Percentiles rank a stretch among this genome's conserved stretches.
Evolutionary conservation across 2,329 filamentous ascomycete species (phyloP).

Genomic region (Claviceps maximensis): DNA sequence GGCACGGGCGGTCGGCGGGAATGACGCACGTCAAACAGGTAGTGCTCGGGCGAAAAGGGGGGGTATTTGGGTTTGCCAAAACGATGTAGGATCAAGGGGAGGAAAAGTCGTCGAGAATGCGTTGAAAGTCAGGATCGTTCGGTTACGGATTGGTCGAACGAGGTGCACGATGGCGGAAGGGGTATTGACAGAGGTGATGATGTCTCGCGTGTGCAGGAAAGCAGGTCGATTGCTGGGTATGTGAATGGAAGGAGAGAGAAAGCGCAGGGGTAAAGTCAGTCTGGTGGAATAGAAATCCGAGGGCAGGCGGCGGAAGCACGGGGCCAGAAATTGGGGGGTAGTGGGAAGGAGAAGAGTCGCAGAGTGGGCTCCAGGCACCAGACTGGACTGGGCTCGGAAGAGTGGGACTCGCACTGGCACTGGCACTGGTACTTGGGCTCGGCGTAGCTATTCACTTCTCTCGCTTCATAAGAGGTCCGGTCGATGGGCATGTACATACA

Average conservation of each 20-base stretch:
- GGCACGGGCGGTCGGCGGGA: conserved; percentile 6
- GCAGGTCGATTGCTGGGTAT: conserved; percentile 1
- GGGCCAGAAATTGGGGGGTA: background rate
- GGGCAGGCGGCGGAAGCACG: background rate
- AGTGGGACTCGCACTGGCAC: too few species aligned
- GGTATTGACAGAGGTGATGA: background rate
- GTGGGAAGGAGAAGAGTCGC: background rate
- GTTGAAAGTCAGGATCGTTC: background rate
- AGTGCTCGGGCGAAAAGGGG: conserved; percentile 4
- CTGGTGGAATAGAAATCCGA: conserved; percentile 2
- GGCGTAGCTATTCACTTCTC: background rate
- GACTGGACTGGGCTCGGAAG: background rate
- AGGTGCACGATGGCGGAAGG: conserved; percentile 1
- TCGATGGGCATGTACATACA: too few species aligned
- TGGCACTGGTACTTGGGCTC: background rate
- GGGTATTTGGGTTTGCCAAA: conserved; percentile 7
- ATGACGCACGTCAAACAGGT: conserved; percentile 16
- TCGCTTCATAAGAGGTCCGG: too few species aligned
- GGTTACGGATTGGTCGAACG: background rate
- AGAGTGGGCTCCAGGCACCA: too few species aligned
- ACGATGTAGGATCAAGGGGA: conserved; percentile 6
- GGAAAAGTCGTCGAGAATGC: conserved; percentile 1
- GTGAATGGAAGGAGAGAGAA: conserved; percentile 7
- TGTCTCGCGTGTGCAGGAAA: conserved; percentile 1
- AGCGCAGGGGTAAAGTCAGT: conserved; percentile 1